These are phyloP conservation scores for Exserohilum rostratum DNA, from an alignment of 2,329 filamentous ascomycete species.

Conservation along the genomic window DNA sequence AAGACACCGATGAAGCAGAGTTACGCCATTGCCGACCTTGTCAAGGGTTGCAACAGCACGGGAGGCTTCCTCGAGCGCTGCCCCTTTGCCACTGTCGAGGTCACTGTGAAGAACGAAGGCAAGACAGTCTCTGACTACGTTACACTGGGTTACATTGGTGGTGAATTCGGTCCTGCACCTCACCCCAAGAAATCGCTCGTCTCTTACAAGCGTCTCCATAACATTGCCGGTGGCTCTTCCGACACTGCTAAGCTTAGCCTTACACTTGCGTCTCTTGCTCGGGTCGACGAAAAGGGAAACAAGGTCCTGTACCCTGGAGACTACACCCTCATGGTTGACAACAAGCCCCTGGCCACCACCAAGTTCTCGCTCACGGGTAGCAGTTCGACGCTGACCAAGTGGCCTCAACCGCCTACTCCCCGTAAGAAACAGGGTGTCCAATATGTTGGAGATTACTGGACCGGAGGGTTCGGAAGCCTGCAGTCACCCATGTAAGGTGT, in stretches of 20 bases:
- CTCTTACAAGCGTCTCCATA: slow-evolving; percentile 55
- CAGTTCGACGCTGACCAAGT: slow-evolving; percentile 30
- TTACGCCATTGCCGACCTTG: slow-evolving; percentile 25
- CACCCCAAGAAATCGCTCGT: slow-evolving; percentile 61
- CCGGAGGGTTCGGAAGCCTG: slow-evolving; percentile 22
- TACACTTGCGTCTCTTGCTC: slow-evolving; percentile 58
- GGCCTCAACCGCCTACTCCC: slow-evolving; percentile 36
- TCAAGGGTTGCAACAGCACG: slow-evolving; percentile 45
- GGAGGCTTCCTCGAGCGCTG: slow-evolving; percentile 47
- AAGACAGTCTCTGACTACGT: slow-evolving; percentile 59
- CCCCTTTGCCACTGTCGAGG: slow-evolving; percentile 48
- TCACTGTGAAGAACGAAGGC: slow-evolving; percentile 58
- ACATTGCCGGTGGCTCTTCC: slow-evolving; percentile 47
- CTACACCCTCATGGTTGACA: slow-evolving; percentile 49
- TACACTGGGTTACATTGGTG: slow-evolving; percentile 58
- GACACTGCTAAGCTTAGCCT: slow-evolving; percentile 50
- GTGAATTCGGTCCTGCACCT: slow-evolving; percentile 57
- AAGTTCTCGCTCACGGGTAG: slow-evolving; percentile 35
- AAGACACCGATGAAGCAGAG: slow-evolving; percentile 11
- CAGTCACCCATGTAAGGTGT: not conserved
- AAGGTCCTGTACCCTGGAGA: slow-evolving; percentile 61
- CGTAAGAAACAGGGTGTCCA: slow-evolving; percentile 25
- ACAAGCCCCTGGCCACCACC: slow-evolving; percentile 18
- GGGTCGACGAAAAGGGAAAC: slow-evolving; percentile 59
- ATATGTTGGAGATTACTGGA: slow-evolving; percentile 30